These are phyloP conservation scores for Kluyveromyces marxianus DNA, from an alignment of 1,139 yeast species.

Conservation along the genomic window DNA sequence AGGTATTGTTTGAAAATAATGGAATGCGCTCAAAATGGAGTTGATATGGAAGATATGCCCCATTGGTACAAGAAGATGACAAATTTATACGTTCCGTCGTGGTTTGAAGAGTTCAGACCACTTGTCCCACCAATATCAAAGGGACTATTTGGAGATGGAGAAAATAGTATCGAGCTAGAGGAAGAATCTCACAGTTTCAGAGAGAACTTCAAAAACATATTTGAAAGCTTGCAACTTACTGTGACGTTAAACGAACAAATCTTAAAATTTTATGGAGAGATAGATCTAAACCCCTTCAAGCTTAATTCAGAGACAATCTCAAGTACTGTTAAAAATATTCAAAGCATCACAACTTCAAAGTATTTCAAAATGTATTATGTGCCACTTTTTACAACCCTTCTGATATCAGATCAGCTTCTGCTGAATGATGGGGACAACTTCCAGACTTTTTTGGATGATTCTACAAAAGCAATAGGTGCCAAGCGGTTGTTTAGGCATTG, in stretches of 20 bases:
- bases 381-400: conserved; percentile 29
- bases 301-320: conserved; percentile 4
- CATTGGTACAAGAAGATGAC: conserved; percentile 11
- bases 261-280: conserved; percentile 14
- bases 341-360: conserved; percentile 26
- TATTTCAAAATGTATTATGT: conserved; percentile 11
- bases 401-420: conserved; percentile 27
- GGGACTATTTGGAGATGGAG: conserved; percentile 31
- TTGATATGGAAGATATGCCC: conserved; percentile 5
- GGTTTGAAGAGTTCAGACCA: conserved; percentile 24
- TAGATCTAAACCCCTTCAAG: conserved; percentile 14
- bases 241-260: conserved; percentile 14
- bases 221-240: conserved; percentile 19
- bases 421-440: conserved; percentile 1
- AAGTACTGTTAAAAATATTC: conserved; percentile 12
- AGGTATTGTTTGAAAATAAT: conserved; percentile 17
- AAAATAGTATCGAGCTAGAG: conserved; percentile 17
- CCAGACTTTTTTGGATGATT: conserved; percentile 9
- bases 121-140: conserved; percentile 35
- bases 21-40: conserved; percentile 7
- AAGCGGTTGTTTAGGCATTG: conserved; percentile 15
- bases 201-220: conserved; percentile 10
- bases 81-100: conserved; percentile 17
- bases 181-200: conserved; percentile 13
- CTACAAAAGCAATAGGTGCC: conserved; percentile 4